These are phyloP conservation scores for Cladophialophora bantiana DNA, from an alignment of 2,329 filamentous ascomycete species.

Conservation along the genomic window DNA sequence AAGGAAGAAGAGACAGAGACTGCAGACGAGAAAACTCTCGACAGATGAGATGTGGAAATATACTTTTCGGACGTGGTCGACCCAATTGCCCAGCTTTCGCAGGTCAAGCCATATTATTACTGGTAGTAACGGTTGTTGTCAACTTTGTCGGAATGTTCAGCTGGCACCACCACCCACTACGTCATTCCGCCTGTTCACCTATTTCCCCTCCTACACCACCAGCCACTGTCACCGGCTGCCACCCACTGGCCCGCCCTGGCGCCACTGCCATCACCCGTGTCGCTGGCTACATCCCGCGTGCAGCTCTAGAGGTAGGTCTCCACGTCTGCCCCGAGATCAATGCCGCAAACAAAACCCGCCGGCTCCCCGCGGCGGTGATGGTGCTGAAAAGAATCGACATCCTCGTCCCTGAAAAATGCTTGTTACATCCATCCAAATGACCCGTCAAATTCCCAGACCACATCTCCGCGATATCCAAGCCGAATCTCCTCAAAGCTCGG, in stretches of 20 bases:
- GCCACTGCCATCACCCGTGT: neutral
- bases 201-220: neutral
- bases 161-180: conserved; percentile 6
- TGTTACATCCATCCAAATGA: conserved; percentile 39
- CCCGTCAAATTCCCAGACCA: conserved; percentile 41
- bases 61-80: neutral
- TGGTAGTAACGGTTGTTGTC: neutral
- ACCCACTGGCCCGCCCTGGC: neutral
- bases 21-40: neutral
- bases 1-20: neutral
- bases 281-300: neutral
- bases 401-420: too few species aligned
- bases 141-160: neutral
- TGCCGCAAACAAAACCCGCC: neutral
- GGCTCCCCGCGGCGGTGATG: neutral
- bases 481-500: conserved; percentile 49
- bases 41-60: conserved; percentile 14
- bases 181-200: neutral
- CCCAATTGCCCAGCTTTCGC: neutral
- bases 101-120: neutral
- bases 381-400: neutral
- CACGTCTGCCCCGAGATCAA: neutral
- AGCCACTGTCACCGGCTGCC: neutral
- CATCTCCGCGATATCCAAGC: conserved; percentile 30
- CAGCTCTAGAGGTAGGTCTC: neutral